These are phyloP conservation scores for Vigna trinervia DNA, from an alignment of 306 rosid species.

Conservation along the genomic window DNA sequence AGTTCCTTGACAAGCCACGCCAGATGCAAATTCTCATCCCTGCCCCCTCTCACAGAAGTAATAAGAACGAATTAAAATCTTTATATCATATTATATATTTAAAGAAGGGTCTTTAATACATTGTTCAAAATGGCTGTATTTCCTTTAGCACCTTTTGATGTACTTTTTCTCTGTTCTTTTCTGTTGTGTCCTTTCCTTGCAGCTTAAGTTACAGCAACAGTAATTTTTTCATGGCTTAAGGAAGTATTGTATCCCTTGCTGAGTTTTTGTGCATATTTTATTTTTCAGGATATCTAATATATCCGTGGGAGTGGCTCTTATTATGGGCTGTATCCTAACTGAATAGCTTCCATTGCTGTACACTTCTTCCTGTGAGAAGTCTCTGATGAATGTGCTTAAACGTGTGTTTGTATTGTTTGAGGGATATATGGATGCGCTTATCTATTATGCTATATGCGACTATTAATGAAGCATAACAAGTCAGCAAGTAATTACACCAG, in stretches of 20 bases:
- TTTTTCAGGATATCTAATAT: conserved; percentile 47
- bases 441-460: conserved; percentile 21
- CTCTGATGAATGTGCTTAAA: conserved; percentile 35
- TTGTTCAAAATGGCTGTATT: conserved; percentile 2
- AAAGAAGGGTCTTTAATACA: conserved; percentile 9
- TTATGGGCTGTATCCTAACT: conserved; percentile 36
- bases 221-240: conserved; percentile 31
- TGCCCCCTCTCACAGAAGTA: not conserved
- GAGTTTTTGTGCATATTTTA: conserved; percentile 39
- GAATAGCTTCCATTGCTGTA: conserved; percentile 33
- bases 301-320: conserved; percentile 39
- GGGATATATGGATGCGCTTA: conserved; percentile 38
- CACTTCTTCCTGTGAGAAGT: conserved; percentile 33
- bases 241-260: conserved; percentile 36
- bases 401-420: conserved; percentile 34
- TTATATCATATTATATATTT: not conserved
- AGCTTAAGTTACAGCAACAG: not conserved
- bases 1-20: not conserved
- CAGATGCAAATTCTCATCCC: not conserved
- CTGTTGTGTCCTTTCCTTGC: conserved; percentile 34
- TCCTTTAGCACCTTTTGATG: not conserved
- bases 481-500: conserved; percentile 23
- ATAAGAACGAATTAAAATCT: not conserved
- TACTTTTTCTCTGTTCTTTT: conserved; percentile 32
- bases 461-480: conserved; percentile 40